Evolutionary conservation across 106 monocot genomes (phyloP).

Genomic region (Allium sativum): DNA sequence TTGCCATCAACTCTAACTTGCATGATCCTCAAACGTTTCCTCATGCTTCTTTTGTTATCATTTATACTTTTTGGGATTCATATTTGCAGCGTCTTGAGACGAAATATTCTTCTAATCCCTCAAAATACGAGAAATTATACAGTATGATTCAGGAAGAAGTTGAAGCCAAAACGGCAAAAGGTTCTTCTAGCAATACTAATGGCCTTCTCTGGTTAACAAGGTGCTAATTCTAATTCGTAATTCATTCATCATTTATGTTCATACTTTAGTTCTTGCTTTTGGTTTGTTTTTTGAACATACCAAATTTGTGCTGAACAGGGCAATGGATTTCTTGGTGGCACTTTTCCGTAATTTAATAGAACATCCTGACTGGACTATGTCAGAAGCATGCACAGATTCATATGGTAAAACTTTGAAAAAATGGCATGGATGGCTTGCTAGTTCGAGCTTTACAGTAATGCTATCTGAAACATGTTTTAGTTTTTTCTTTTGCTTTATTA

Average conservation of each 20-base stretch:
- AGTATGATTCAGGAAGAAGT: slow-evolving; percentile 66
- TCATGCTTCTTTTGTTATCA: too few species aligned
- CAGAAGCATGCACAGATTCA: slow-evolving; percentile 68
- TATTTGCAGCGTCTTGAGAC: slow-evolving; percentile 63
- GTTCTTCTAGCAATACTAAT: slow-evolving; percentile 72
- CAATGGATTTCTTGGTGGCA: slow-evolving; percentile 88
- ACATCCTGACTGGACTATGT: slow-evolving; percentile 83
- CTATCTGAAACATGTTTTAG: not conserved
- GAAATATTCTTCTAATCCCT: slow-evolving; percentile 54
- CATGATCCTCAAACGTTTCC: too few species aligned
- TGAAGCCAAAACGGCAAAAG: slow-evolving; percentile 62
- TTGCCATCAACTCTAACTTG: too few species aligned
- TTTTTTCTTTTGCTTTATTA: not conserved
- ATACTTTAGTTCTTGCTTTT: not conserved
- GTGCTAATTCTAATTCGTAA: slow-evolving; percentile 8
- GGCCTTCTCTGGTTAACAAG: slow-evolving; percentile 82
- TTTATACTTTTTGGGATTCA: not conserved
- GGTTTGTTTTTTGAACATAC: not conserved
- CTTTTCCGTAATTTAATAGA: slow-evolving; percentile 63
- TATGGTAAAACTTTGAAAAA: slow-evolving; percentile 75
- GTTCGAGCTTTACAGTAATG: slow-evolving; percentile 74
- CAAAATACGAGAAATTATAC: slow-evolving; percentile 62
- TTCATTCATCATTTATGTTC: not conserved
- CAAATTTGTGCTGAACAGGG: slow-evolving; percentile 23
- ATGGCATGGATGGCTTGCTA: slow-evolving; percentile 92